Evolutionary conservation across 2,329 filamentous ascomycete genomes (phyloP).

Genomic region (Beauveria australis): DNA sequence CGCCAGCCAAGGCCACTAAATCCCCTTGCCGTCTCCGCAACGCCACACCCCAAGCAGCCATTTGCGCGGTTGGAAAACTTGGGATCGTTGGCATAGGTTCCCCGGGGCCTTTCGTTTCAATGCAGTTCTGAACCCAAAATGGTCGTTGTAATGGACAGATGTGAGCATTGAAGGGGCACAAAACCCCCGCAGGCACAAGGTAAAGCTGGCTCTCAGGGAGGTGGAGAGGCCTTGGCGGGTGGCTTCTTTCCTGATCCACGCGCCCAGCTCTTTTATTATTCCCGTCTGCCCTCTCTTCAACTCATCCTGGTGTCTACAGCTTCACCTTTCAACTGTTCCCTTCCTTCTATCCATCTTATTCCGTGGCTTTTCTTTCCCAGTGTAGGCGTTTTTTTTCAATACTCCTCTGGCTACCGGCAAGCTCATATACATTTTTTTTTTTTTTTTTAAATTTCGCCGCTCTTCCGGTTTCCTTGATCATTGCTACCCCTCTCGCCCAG

Average conservation of each 20-base stretch:
- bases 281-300: background rate
- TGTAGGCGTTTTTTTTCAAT: background rate
- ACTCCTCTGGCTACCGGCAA: background rate
- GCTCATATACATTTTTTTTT: background rate
- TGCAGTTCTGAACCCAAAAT: background rate
- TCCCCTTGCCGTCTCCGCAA: constrained; percentile 1
- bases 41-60: background rate
- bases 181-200: background rate
- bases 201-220: background rate
- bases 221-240: background rate
- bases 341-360: background rate
- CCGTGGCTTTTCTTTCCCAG: background rate
- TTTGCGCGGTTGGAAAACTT: background rate
- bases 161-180: background rate
- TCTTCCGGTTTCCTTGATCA: too few relatives aligned
- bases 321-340: background rate
- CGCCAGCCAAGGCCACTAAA: constrained; percentile 1
- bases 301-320: background rate
- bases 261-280: constrained; percentile 2
- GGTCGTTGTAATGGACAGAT: background rate
- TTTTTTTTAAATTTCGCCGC: too few relatives aligned
- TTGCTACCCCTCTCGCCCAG: too few relatives aligned
- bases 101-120: background rate
- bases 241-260: background rate
- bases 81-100: background rate